Evolutionary conservation across 1,284 basidiomycete genomes (phyloP), one percentile per base, ranked within the genome.

Genomic region (Pterula multifida): DNA sequence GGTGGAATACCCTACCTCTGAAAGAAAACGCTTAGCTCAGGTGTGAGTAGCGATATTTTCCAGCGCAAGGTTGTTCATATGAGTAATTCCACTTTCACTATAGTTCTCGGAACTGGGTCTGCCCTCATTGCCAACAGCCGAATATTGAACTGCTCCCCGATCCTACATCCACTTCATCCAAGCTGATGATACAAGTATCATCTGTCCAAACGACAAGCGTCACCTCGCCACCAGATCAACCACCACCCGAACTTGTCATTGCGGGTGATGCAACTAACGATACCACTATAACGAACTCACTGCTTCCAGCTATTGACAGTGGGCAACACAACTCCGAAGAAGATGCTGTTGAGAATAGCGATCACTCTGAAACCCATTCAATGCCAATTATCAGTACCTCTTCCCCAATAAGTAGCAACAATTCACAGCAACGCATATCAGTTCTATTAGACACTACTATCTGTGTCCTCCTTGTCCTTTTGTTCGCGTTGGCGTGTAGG

Each of bases 21-120:
- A 96, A 63, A 77, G 90, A 49, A 86, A 77, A 63, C 75, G 92
- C 49, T 71, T 97, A 21, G 92, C 93, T 4, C 69, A 69, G 49
- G 58, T 89, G 86, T 92, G 63, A 64, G 87, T 61, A 15, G 35
- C 3, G 35, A 45, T 26, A 9, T 26, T 35, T 48, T n/a, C n/a
- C n/a, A n/a, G n/a, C n/a, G n/a, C n/a, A n/a, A 19, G 19, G 54
- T 50, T 49, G 52, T 36, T 54, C 50, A 42, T 46, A 45, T n/a
- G n/a, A n/a, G n/a, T n/a, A n/a, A n/a, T 36, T 24, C 49, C 2
- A 26, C 46, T 45, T 42, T 53, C 22, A 48, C 26, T 44, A 26
- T 55, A 91, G 89, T 56, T 93, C 90, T 32, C 76, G 80, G 54
- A 77, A 82, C 49, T 94, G 90, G 91, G 66, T 70, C 36, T 94